A percentile compares a stretch with the other conserved stretches of the same genome.
These are phyloP conservation scores for Cytospora schulzeri DNA, from an alignment of 2,329 filamentous ascomycete genomes.

Conservation along the genomic window DNA sequence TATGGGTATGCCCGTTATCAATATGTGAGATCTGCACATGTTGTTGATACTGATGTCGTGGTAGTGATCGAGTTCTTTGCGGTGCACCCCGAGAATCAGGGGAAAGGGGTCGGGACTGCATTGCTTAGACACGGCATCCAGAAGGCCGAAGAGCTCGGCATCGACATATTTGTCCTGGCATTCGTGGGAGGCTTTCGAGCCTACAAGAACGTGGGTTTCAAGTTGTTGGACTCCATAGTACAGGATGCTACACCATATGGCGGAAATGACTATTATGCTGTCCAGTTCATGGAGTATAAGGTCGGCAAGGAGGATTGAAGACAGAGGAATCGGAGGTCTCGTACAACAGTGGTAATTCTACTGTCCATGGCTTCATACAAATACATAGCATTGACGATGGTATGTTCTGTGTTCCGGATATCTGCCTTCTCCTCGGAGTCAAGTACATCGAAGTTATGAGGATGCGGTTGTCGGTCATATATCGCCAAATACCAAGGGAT, in stretches of 20 bases:
- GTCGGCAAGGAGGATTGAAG: neutral
- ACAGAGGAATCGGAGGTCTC: no score
- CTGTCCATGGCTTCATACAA: no score
- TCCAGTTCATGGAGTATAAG: conserved; percentile 32
- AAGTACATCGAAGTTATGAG: no score
- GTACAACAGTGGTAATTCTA: no score
- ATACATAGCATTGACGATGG: no score
- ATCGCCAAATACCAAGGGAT: neutral
- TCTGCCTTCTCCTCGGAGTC: no score
- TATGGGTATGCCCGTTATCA: conserved; percentile 19
- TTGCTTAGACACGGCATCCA: conserved; percentile 30
- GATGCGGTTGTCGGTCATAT: no score
- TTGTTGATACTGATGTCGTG: neutral
- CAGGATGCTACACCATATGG: conserved; percentile 32
- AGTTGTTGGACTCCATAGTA: conserved; percentile 28
- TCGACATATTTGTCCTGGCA: conserved; percentile 33
- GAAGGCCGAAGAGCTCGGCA: conserved; percentile 30
- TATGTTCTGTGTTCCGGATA: no score
- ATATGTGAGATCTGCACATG: neutral
- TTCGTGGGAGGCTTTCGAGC: conserved; percentile 28
- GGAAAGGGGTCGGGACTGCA: conserved; percentile 31
- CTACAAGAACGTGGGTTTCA: conserved; percentile 32
- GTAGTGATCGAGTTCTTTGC: conserved; percentile 35
- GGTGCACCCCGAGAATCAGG: conserved; percentile 31
- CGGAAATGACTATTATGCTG: conserved; percentile 30